Base-by-base conservation (phyloP, 805 yeast species). In the Lachancea quebecensis region DNA sequence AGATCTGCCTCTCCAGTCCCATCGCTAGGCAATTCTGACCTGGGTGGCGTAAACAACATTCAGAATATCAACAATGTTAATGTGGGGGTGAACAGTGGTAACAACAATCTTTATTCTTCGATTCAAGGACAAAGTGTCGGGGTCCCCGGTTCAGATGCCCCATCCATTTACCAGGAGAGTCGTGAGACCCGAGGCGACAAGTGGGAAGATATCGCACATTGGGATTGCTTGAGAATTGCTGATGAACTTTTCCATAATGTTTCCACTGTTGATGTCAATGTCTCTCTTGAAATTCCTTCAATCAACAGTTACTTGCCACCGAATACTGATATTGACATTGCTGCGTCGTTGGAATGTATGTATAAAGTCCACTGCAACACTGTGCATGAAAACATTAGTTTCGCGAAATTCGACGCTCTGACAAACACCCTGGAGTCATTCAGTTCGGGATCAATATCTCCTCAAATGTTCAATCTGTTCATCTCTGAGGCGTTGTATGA, bases 281-380 rank as follows among this genome's bases (percentile, higher is more conserved):
- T 46, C 71, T 74, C n/a, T 11, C 28, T 72, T 59, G 54, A 69
- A 63, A 57, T 78, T 70, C 49, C 71, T 62, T 45, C 67, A 52
- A 56, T 59, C 17, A 58, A 47, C 18, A 50, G 54, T 33, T 44
- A 17, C 29, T 52, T 81, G 16, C 72, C 77, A 1, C 52, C 62
- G 9, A 73, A 69, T 27, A 58, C 67, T 4, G 85, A 81, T 49
- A 58, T 58, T 16, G 87, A 81, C 53, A 73, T 78, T 31, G 79
- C 81, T 2, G 79, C 76, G 15, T 79, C 86, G 0, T 66, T 87
- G 39, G 74, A 72, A 46, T 78, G 81, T 2, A 60, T 81, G 15
- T 85, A 85, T 65, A 74, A 72, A 47, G 72, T 79, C 8, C 82
- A 83, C 58, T 82, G 88, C 56, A 74, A 75, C 33, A 63, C 80